phyloP scores from a whole-genome alignment of 495 filamentous ascomycete species.

The Xylaria venustula region DNA sequence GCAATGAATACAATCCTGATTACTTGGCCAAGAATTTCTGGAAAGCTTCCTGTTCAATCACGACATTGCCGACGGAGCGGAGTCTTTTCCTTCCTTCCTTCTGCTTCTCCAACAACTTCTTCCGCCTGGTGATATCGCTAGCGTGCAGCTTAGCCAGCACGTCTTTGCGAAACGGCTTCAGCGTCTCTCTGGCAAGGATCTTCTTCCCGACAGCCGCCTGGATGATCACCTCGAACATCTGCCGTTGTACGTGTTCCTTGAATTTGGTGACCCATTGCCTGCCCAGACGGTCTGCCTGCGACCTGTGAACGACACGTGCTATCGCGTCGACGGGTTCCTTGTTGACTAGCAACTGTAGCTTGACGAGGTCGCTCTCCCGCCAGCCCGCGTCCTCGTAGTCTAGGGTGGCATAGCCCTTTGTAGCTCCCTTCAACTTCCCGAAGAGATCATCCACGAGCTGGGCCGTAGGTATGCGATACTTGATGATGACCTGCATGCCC shows the following conservation, averaged over 20 bases:
- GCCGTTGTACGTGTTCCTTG: slow-evolving; percentile 92
- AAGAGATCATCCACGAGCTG: slow-evolving; percentile 97
- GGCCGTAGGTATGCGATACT: slow-evolving; percentile 83
- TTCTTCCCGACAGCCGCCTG: slow-evolving; percentile 83
- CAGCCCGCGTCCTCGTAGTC: slow-evolving; percentile 96
- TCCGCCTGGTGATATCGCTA: slow-evolving; percentile 74
- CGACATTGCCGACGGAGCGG: slow-evolving; percentile 69
- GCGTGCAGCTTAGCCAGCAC: slow-evolving; percentile 92
- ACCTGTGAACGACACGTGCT: slow-evolving; percentile 79
- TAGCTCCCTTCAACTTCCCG: slow-evolving; percentile 89
- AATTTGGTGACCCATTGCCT: slow-evolving; percentile 92
- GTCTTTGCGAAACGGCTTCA: slow-evolving; percentile 97
- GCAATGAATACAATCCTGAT: neutral
- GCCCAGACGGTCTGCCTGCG: slow-evolving; percentile 73
- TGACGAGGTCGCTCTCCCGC: slow-evolving; percentile 74
- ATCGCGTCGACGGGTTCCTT: slow-evolving; percentile 90
- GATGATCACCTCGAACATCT: slow-evolving; percentile 95
- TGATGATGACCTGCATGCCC: slow-evolving; percentile 90
- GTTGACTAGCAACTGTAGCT: slow-evolving; percentile 92
- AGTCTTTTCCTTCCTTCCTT: slow-evolving; percentile 93
- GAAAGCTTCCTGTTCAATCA: slow-evolving; percentile 92
- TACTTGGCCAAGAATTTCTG: slow-evolving; percentile 75
- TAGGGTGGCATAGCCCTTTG: slow-evolving; percentile 71
- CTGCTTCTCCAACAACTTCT: slow-evolving; percentile 93
- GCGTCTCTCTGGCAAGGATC: slow-evolving; percentile 87